Percentiles rank a stretch among this genome's conserved stretches.
Conservation (phyloP, 2,329 filamentous ascomycete genomes). For the Cladosporium cucumerinum region DNA sequence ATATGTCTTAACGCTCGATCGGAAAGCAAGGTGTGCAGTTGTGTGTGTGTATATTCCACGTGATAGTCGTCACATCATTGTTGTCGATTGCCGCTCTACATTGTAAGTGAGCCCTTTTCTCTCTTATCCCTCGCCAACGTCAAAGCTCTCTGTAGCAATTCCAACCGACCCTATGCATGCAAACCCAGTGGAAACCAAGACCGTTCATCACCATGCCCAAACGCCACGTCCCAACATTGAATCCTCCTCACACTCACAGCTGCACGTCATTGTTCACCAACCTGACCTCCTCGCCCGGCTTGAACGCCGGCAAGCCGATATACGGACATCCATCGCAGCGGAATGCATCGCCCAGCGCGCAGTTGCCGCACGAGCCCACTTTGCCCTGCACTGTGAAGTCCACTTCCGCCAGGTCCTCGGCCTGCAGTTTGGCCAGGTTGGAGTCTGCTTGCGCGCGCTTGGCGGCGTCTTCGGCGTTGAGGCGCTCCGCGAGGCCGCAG, state of each 20-base stretch:
- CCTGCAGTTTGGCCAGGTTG: conserved; percentile 56
- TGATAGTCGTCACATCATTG: neutral
- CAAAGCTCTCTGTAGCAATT: neutral
- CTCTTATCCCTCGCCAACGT: neutral
- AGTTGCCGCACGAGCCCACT: conserved; percentile 91
- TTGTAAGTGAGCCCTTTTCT: neutral
- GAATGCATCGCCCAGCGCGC: conserved; percentile 82
- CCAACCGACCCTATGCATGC: neutral
- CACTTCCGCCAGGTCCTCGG: conserved; percentile 79
- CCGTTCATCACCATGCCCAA: neutral
- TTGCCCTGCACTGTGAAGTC: conserved; percentile 99
- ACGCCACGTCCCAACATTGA: neutral
- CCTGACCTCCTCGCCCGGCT: conserved; percentile 90
- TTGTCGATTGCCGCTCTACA: neutral
- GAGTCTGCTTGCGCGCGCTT: conserved; percentile 64
- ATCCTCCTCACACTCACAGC: conserved; percentile 48
- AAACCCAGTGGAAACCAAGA: neutral
- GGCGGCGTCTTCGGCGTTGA: conserved; percentile 78
- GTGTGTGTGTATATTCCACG: neutral
- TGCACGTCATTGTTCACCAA: conserved; percentile 84
- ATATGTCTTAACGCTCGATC: neutral
- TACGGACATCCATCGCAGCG: conserved; percentile 69
- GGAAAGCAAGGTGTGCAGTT: neutral
- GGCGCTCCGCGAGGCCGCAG: conserved; percentile 80
- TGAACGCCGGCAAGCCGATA: conserved; percentile 90